These are phyloP conservation scores for Sporothrix mexicana DNA, from an alignment of 2,329 filamentous ascomycete species.

Conservation along the genomic window DNA sequence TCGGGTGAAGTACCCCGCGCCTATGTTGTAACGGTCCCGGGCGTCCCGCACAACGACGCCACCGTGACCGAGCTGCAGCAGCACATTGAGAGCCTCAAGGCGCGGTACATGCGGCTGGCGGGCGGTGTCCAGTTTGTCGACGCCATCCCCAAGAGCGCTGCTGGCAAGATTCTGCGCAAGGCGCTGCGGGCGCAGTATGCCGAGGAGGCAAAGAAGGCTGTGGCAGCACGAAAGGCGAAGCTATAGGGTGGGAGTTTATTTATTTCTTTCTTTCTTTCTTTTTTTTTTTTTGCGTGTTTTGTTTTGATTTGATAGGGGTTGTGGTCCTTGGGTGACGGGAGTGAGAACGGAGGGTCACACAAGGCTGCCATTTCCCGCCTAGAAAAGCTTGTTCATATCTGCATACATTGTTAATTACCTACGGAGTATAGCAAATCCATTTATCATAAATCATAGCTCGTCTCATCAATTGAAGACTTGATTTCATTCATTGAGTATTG, in stretches of 20 bases:
- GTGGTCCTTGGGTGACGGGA: too few species aligned
- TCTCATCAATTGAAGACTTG: too few species aligned
- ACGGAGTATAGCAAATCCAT: too few species aligned
- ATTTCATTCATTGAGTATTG: not conserved
- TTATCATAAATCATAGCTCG: too few species aligned
- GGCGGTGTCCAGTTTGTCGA: slow-evolving; percentile 61
- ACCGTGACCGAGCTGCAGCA: not conserved
- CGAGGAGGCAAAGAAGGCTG: not conserved
- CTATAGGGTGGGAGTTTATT: not conserved
- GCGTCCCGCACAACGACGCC: not conserved
- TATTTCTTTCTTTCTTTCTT: too few species aligned
- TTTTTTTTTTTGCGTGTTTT: too few species aligned
- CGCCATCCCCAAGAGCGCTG: slow-evolving; percentile 56
- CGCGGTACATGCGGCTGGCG: slow-evolving; percentile 56
- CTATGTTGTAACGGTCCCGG: slow-evolving; percentile 53
- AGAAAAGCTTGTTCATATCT: not conserved
- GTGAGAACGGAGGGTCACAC: too few species aligned
- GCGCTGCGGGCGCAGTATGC: slow-evolving; percentile 2
- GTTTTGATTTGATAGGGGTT: not conserved
- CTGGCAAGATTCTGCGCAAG: slow-evolving; percentile 63
- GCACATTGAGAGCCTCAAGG: slow-evolving; percentile 37
- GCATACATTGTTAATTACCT: too few species aligned
- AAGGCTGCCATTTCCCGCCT: not conserved
- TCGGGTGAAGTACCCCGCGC: slow-evolving; percentile 63
- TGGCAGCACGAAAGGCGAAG: not conserved